Evolutionary conservation across 768 basidiomycete species (phyloP), one percentile per base, ranked within the genome.

Genomic region (Phlebiopsis flavidoalba): DNA sequence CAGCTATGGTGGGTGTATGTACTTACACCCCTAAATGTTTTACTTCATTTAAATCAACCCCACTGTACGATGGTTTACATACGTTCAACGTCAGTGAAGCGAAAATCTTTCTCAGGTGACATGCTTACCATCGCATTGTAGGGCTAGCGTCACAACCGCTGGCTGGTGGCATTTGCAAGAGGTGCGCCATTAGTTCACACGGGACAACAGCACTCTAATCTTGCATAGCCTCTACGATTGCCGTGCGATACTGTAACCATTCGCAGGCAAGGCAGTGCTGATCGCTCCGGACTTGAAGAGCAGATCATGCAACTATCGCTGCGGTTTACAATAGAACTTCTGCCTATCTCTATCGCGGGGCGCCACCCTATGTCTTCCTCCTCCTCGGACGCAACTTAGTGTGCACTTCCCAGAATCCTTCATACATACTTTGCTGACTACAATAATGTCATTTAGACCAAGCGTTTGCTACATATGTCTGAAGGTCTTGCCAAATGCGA

Each of bases 251-350:
- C 66, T 77, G 83, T 5, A 87, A n/a, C 84, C 8, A 86, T 90
- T 46, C 82, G 89, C 6, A 76, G 89, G 43, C 90, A 91, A 70
- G 88, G 89, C 11, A 76, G 78, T 67, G 67, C 67, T 26, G 79
- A 78, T 19, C 47, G 78, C 1, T 74, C 79, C 58, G 82, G 83
- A 15, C 71, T 87, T 11, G 90, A 91, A 66, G 78, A 75, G 1
- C 88, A 87, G 72, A 82, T 85, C 10, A 86, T 92, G n/a, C 68
- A 74, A 73, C 3, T 89, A 91, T 65, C 89, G n/a, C 89, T n/a
- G 85, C 87, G 1, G 79, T 86, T 3, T 84, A 91, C 67, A 83
- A 84, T 65, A 85, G 90, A n/a, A 3, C 80, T 92, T 8, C 74
- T 92, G 7, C 90, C 89, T 7, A 79, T 88, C n/a, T 50, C 76